A percentile compares a stretch with the other conserved stretches of the same genome.
phyloP scores from a whole-genome alignment of 1,139 yeast species.

The Taphrina confusa region DNA sequence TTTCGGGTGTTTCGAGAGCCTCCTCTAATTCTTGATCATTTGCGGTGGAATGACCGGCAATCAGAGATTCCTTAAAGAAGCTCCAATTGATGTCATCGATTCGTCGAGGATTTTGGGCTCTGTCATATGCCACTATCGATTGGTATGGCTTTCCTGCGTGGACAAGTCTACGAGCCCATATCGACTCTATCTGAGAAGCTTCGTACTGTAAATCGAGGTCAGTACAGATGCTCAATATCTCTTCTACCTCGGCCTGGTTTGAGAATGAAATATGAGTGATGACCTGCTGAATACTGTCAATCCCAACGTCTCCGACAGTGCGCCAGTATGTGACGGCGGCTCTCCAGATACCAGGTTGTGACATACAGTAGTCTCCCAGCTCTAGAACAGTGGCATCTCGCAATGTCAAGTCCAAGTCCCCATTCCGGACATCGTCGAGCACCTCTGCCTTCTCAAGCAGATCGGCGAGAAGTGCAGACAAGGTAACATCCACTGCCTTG shows the following conservation, averaged over 20 bases:
- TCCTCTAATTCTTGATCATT: slow-evolving; percentile 12
- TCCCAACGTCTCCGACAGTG: slow-evolving; percentile 30
- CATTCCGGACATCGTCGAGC: slow-evolving; percentile 52
- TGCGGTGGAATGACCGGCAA: slow-evolving; percentile 13
- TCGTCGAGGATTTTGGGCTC: slow-evolving; percentile 22
- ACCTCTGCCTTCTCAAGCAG: slow-evolving; percentile 52
- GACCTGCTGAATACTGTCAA: slow-evolving; percentile 29
- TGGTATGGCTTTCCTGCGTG: slow-evolving; percentile 18
- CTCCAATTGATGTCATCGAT: slow-evolving; percentile 33
- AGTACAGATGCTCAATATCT: slow-evolving; percentile 21
- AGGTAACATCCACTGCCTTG: slow-evolving; percentile 62
- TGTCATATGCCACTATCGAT: slow-evolving; percentile 25
- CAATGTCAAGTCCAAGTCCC: slow-evolving; percentile 8
- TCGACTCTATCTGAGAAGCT: slow-evolving; percentile 23
- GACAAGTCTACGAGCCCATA: slow-evolving; percentile 32
- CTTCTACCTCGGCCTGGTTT: slow-evolving; percentile 8
- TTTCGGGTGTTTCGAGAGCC: slow-evolving; percentile 10
- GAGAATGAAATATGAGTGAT: slow-evolving; percentile 19
- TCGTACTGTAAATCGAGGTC: slow-evolving; percentile 31
- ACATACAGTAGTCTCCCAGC: slow-evolving; percentile 21
- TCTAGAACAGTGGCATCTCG: slow-evolving; percentile 26
- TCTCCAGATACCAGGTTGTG: slow-evolving; percentile 25
- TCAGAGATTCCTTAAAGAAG: slow-evolving; percentile 15
- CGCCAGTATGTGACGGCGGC: slow-evolving; percentile 34
- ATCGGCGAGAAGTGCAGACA: slow-evolving; percentile 67